Percentiles rank a stretch among this genome's conserved stretches.
Conservation (phyloP, 257 asterid genomes). For the Parsonsia alboflavescens region DNA sequence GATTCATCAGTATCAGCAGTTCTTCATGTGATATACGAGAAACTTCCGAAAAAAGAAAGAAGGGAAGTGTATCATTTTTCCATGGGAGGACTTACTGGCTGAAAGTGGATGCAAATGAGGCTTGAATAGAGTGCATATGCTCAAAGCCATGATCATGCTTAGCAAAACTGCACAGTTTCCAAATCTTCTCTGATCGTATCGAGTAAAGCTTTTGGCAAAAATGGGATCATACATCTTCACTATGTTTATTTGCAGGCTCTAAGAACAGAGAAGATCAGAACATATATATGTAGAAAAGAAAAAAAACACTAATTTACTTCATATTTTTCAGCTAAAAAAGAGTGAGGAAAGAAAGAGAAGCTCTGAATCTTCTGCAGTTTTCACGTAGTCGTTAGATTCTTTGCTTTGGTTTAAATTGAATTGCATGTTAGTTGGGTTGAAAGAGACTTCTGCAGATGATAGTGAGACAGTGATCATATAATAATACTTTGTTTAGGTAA, state of each 20-base stretch:
- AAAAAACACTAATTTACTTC: neutral
- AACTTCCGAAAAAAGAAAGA: neutral
- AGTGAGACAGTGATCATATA: constrained; percentile 16
- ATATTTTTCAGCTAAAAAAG: neutral
- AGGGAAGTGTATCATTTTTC: neutral
- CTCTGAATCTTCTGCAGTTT: neutral
- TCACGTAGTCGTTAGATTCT: neutral
- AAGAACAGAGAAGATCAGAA: neutral
- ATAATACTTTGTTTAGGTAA: constrained; percentile 34
- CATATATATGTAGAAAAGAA: neutral
- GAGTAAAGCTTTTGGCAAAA: constrained; percentile 53
- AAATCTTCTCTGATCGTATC: constrained; percentile 45
- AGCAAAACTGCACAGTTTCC: constrained; percentile 38
- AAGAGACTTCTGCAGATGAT: constrained; percentile 12
- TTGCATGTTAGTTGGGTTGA: constrained; percentile 9
- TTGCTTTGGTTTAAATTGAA: neutral
- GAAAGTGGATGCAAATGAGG: constrained; percentile 37
- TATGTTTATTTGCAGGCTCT: neutral
- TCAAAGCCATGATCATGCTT: constrained; percentile 31
- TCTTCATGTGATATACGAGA: neutral
- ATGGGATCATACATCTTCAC: constrained; percentile 64
- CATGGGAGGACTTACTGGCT: constrained; percentile 29
- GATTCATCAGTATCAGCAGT: neutral
- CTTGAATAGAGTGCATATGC: constrained; percentile 36
- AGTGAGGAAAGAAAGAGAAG: constrained; percentile 20